A percentile compares a stretch with the other conserved stretches of the same genome.
Evolutionary conservation across 306 rosid genomes (phyloP).

Genomic region (Oxytropis ochrocephala): DNA sequence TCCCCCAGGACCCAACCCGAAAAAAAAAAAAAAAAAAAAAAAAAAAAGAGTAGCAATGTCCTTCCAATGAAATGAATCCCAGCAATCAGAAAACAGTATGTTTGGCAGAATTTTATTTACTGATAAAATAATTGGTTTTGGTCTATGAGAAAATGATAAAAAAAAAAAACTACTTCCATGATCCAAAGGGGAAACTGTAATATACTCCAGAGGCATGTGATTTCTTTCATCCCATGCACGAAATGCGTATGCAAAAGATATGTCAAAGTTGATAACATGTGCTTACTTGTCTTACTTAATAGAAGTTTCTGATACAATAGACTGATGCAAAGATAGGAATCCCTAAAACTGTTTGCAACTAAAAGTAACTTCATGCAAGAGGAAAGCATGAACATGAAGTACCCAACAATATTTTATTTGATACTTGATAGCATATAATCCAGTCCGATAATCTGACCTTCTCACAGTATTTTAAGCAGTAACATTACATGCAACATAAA

Average conservation of each 20-base stretch:
- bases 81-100: neutral
- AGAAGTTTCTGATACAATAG: neutral
- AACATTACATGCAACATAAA: neutral
- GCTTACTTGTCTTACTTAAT: neutral
- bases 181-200: neutral
- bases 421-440: neutral
- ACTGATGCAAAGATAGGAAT: neutral
- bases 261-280: neutral
- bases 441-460: neutral
- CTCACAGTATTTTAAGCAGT: neutral
- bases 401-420: neutral
- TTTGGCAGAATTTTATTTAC: too few relatives aligned
- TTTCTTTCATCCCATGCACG: neutral
- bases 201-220: neutral
- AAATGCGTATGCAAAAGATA: neutral
- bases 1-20: neutral
- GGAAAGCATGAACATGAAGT: slow-evolving; percentile 7
- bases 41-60: neutral
- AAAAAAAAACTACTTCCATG: neutral
- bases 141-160: too few relatives aligned
- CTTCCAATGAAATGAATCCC: neutral
- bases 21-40: neutral
- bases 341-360: neutral
- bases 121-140: neutral
- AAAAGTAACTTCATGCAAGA: slow-evolving; percentile 11